Evolutionary conservation across 2,329 filamentous ascomycete species (phyloP).

Genomic region (Colletotrichum chrysophilum): DNA sequence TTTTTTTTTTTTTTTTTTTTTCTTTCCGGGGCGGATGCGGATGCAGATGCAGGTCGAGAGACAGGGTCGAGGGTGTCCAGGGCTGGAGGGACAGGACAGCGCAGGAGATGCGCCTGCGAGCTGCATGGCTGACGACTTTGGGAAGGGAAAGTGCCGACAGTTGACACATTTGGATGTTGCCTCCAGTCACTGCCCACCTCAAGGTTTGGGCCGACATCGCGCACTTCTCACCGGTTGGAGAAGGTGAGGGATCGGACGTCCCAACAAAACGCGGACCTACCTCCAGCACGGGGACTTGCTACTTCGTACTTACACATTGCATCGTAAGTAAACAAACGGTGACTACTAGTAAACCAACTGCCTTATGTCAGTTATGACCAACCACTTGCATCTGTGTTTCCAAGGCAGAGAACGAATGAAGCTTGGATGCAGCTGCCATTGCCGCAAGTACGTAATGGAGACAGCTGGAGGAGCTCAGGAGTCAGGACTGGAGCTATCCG

Average conservation of each 20-base stretch:
- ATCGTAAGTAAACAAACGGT: background rate
- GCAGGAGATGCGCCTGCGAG: background rate
- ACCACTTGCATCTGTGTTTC: background rate
- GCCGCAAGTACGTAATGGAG: background rate
- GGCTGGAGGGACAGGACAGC: background rate
- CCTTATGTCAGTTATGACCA: background rate
- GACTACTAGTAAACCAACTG: rapidly evolving
- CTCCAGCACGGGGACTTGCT: background rate
- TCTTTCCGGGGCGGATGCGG: background rate
- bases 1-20: too few species aligned
- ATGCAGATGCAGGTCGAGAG: slow-evolving; percentile 13
- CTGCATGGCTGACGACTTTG: slow-evolving; percentile 1
- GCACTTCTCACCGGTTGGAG: slow-evolving; percentile 10
- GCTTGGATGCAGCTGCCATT: background rate
- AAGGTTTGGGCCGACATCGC: slow-evolving; percentile 1
- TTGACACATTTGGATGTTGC: slow-evolving; percentile 2
- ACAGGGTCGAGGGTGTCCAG: slow-evolving; percentile 4
- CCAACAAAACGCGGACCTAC: slow-evolving; percentile 7
- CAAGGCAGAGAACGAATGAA: background rate
- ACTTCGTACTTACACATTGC: background rate
- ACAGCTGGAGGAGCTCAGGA: background rate
- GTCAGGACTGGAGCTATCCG: background rate
- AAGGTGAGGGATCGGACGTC: slow-evolving; percentile 5
- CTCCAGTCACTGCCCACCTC: background rate
- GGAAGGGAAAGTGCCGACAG: slow-evolving; percentile 7